Conservation (phyloP, 805 yeast species). For the Candida piceae region DNA sequence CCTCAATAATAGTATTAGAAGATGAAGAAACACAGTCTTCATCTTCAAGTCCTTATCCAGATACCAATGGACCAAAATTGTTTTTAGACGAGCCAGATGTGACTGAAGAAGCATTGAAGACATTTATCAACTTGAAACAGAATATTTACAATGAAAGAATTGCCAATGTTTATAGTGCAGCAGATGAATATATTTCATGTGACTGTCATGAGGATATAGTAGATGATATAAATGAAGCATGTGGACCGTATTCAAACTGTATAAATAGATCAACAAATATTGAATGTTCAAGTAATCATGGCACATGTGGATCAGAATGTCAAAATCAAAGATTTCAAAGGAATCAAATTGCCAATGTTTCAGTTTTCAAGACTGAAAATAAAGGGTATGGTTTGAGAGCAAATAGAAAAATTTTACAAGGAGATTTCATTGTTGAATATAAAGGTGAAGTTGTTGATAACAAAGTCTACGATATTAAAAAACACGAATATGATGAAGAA, state of each 20-base stretch:
- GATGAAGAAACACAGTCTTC: conserved; percentile 7
- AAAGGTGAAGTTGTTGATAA: conserved; percentile 92
- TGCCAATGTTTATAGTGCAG: conserved; percentile 59
- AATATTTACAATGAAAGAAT: conserved; percentile 59
- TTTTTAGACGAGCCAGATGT: conserved; percentile 44
- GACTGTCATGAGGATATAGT: conserved; percentile 63
- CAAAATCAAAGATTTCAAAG: conserved; percentile 85
- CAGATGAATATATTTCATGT: conserved; percentile 84
- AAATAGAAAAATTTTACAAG: conserved; percentile 47
- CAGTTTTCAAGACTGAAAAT: conserved; percentile 73
- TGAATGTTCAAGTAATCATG: conserved; percentile 73
- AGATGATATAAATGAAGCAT: conserved; percentile 52
- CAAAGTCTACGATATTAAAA: conserved; percentile 63
- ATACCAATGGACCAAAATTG: conserved; percentile 14
- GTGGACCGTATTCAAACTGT: conserved; percentile 84
- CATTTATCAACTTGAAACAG: conserved; percentile 51
- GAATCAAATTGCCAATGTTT: conserved; percentile 65
- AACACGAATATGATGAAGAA: conserved; percentile 65
- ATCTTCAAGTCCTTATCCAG: conserved; percentile 19
- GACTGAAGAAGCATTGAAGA: conserved; percentile 61
- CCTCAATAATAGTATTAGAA: neutral
- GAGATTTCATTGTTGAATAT: conserved; percentile 83
- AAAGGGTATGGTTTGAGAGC: conserved; percentile 93
- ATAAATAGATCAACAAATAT: conserved; percentile 88
- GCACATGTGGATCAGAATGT: conserved; percentile 75